Percentiles rank a stretch among this genome's conserved stretches.
phyloP scores from a whole-genome alignment of 2,329 filamentous ascomycete genomes.

The Colletotrichum tabaci region DNA sequence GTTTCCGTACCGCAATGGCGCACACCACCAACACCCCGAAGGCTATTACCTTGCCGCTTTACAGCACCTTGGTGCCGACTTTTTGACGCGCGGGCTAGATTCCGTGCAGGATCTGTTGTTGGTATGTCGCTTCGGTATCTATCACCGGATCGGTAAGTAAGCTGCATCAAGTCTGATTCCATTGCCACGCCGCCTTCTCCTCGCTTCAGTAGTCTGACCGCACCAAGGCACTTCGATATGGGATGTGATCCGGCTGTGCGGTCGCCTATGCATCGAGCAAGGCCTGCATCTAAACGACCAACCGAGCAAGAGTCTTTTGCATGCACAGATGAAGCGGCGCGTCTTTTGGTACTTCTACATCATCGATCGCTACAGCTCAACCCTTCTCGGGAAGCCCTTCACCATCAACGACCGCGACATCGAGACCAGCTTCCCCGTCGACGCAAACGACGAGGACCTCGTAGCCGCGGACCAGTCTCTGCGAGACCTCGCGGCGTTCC shows the following conservation, averaged over 20 bases:
- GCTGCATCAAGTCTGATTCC: not conserved
- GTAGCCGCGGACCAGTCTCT: slow-evolving; percentile 40
- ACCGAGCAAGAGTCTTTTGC: slow-evolving; percentile 42
- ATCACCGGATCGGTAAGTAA: slow-evolving; percentile 55
- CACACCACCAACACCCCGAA: slow-evolving; percentile 54
- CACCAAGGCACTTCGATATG: slow-evolving; percentile 53
- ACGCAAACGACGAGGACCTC: slow-evolving; percentile 53
- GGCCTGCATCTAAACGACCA: slow-evolving; percentile 49
- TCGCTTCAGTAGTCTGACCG: not conserved
- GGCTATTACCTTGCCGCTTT: slow-evolving; percentile 58
- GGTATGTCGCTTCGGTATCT: slow-evolving; percentile 58
- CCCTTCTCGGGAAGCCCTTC: slow-evolving; percentile 57
- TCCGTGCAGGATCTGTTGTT: slow-evolving; percentile 58
- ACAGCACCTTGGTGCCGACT: slow-evolving; percentile 48
- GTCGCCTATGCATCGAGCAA: slow-evolving; percentile 57
- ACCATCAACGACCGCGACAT: slow-evolving; percentile 59
- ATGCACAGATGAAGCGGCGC: slow-evolving; percentile 55
- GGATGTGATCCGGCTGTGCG: slow-evolving; percentile 58
- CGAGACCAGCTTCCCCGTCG: slow-evolving; percentile 52
- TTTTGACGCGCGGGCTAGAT: slow-evolving; percentile 51
- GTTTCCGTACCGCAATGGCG: slow-evolving; percentile 51
- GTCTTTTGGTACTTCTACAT: slow-evolving; percentile 63
- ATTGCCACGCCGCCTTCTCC: too few relatives aligned
- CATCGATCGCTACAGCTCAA: slow-evolving; percentile 61
- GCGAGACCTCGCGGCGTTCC: slow-evolving; percentile 33